These are phyloP conservation scores for Salisapilia sapeloensis DNA, from an alignment of 352 stramenopile species.

Conservation along the genomic window DNA sequence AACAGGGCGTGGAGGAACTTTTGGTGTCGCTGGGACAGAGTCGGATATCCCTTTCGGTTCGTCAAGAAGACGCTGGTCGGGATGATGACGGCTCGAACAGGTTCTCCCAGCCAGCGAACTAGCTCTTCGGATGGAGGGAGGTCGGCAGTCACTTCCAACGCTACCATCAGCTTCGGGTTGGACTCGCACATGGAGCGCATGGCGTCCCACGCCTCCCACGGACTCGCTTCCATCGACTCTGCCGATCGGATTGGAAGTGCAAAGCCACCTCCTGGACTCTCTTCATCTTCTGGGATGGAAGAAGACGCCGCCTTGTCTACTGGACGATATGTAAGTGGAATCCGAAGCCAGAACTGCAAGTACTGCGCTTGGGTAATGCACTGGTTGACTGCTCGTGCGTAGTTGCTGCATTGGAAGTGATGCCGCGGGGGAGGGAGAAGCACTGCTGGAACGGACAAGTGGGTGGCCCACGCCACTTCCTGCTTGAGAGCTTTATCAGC, in stretches of 20 bases:
- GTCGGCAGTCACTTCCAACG: constrained; percentile 75
- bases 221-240: constrained; percentile 11
- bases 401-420: constrained; percentile 44
- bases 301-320: background rate
- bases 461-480: constrained; percentile 91
- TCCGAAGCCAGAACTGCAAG: constrained; percentile 80
- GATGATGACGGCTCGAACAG: constrained; percentile 78
- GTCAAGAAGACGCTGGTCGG: constrained; percentile 88
- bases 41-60: constrained; percentile 92
- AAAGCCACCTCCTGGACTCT: constrained; percentile 3
- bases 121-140: constrained; percentile 46
- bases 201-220: constrained; percentile 62
- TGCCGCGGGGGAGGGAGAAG: constrained; percentile 67
- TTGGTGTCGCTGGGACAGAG: constrained; percentile 88
- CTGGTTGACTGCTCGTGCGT: constrained; percentile 75
- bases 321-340: constrained; percentile 32
- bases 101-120: constrained; percentile 74
- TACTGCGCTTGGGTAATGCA: constrained; percentile 59
- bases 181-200: constrained; percentile 75
- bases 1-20: constrained; percentile 52
- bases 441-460: constrained; percentile 91
- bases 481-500: constrained; percentile 76
- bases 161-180: constrained; percentile 62
- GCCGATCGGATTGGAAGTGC: constrained; percentile 6
- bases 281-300: constrained; percentile 5